Evolutionary conservation across 2,329 filamentous ascomycete species (phyloP), one percentile per base, ranked within the genome.

Genomic region (Talaromyces pinophilus): DNA sequence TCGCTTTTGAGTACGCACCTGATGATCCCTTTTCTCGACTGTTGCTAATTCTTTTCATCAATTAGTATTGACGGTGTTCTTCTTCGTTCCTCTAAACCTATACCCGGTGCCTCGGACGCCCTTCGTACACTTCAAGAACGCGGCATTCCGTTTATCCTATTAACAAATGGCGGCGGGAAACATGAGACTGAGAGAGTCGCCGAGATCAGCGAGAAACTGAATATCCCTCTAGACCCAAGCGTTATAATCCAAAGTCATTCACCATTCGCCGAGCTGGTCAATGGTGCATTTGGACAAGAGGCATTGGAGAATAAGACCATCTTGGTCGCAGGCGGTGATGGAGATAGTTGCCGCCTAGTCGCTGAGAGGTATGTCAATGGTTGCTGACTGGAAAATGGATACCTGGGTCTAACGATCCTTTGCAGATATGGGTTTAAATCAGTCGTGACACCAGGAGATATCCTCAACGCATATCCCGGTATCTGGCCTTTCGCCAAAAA

Each of bases 111-210:
- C 1, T 83, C 87, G 1, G 85, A 91, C 73, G 86, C 93, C 15
- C 85, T 99, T 22, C 81, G 83, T 35, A 90, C 88, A 73, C 88
- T 98, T 22, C 88, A 93, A 71, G 80, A 85, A 57, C 85, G 93
- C 73, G 84, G 86, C 57, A 92, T 97, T 55, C 93, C 93, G 13
- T 98, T 96, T 80, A 94, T 99, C 73, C 87, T 99, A 40, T 84
- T 99, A 69, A 99, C 95, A 67, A 99, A 99, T 79, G 95, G 95
- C 71, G 95, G 95, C 50, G 95, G 95, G 66, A 92, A 90, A 74
- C 87, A 88, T 69, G 94, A 98, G 79, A 82, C 82, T 2, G 88
- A 91, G 67, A 87, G 92, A 19, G 90, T 92, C 35, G 82, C 82
- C 7, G 90, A 93, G 68, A 83, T 96, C 63, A 88, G 86, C 71